phyloP scores from a whole-genome alignment of 164 flowering plant genomes.

The Amborella trichopoda region DNA sequence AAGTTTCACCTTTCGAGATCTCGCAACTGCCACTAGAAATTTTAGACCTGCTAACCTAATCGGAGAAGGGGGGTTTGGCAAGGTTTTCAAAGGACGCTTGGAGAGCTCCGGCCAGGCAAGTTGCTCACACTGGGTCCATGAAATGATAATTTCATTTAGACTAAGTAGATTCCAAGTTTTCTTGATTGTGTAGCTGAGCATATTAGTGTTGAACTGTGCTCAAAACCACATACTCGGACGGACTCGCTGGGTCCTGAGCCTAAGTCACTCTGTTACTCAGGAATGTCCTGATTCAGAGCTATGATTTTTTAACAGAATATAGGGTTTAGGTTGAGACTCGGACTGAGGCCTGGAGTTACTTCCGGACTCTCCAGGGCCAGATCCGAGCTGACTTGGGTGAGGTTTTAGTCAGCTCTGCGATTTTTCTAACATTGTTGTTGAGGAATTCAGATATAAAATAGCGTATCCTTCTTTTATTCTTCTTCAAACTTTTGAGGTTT shows the following conservation, averaged over 20 bases:
- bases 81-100: slow-evolving; percentile 60
- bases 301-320: background rate
- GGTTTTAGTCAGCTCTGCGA: too few relatives aligned
- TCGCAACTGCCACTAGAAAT: slow-evolving; percentile 52
- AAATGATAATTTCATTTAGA: background rate
- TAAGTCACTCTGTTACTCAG: background rate
- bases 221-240: too few relatives aligned
- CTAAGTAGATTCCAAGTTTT: background rate
- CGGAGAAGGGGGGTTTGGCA: slow-evolving; percentile 91
- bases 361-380: too few relatives aligned
- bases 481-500: too few relatives aligned
- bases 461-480: too few relatives aligned
- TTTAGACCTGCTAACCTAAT: slow-evolving; percentile 51
- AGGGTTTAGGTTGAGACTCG: too few relatives aligned
- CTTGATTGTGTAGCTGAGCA: background rate
- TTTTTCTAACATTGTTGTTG: too few relatives aligned
- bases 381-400: too few relatives aligned
- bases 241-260: background rate
- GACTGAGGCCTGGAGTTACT: too few relatives aligned
- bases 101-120: slow-evolving; percentile 47
- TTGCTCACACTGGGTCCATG: background rate
- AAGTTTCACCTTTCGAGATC: slow-evolving; percentile 58
- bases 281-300: background rate
- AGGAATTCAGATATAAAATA: too few relatives aligned
- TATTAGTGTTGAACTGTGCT: background rate